Percentiles rank a stretch among this genome's conserved stretches.
These are phyloP conservation scores for Teratosphaeria nubilosa DNA, from an alignment of 2,329 filamentous ascomycete genomes.

Conservation along the genomic window DNA sequence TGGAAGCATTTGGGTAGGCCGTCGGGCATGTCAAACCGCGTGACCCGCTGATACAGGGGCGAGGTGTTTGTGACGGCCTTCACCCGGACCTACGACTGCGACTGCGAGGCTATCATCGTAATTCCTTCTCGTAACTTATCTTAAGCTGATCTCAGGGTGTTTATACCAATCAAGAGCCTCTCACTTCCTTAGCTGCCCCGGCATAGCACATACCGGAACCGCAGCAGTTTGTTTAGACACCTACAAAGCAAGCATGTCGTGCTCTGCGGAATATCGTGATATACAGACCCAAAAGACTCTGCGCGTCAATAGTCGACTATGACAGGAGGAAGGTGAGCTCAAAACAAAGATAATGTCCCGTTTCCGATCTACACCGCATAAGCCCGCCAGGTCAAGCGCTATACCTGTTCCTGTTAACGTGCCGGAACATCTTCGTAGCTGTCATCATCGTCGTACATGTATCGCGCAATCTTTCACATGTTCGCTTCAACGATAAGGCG, in stretches of 20 bases:
- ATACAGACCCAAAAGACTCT: no score
- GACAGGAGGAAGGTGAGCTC: neutral
- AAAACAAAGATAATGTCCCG: neutral
- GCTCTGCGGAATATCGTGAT: no score
- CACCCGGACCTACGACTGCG: no score
- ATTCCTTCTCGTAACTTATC: no score
- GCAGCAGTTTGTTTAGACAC: no score
- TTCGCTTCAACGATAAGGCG: neutral
- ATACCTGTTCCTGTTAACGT: neutral
- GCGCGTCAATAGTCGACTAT: neutral
- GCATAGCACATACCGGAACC: no score
- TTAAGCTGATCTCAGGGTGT: no score
- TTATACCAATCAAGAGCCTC: no score
- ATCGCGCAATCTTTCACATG: neutral
- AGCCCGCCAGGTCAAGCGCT: neutral
- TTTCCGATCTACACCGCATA: neutral
- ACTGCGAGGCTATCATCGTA: no score
- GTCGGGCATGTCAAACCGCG: neutral
- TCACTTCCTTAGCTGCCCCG: no score
- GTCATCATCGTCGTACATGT: neutral
- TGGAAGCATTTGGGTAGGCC: neutral
- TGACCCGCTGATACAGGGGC: neutral
- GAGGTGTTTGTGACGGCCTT: no score
- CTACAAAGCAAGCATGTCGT: no score
- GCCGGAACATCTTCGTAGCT: neutral